A percentile compares a stretch with the other conserved stretches of the same genome.
Evolutionary conservation across 2,329 filamentous ascomycete genomes (phyloP).

Genomic region (Cladosporium sp.): DNA sequence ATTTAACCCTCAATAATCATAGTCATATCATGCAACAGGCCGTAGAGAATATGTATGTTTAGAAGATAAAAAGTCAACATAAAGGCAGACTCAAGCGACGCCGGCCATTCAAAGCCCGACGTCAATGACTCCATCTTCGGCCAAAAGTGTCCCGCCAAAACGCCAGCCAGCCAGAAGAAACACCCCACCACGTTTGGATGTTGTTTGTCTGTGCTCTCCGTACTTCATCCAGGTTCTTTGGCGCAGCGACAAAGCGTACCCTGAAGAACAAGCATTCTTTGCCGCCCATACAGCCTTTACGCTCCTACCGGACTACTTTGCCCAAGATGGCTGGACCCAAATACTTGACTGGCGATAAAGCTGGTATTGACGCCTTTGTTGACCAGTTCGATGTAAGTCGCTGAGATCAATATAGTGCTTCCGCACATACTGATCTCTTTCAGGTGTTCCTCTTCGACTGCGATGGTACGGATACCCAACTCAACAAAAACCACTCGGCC

Average conservation of each 20-base stretch:
- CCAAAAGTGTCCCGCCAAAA: constrained; percentile 6
- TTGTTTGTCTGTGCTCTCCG: constrained; percentile 1
- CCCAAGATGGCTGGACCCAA: constrained; percentile 24
- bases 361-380: constrained; percentile 78
- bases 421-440: constrained; percentile 15
- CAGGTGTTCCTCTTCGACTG: constrained; percentile 95
- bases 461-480: constrained; percentile 66
- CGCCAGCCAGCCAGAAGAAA: background rate
- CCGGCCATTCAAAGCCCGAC: constrained; percentile 2
- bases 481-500: background rate
- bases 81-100: background rate
- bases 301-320: background rate
- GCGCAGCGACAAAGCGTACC: background rate
- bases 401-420: background rate
- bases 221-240: background rate
- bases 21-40: background rate
- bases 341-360: constrained; percentile 76
- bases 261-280: background rate
- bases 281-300: background rate
- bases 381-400: constrained; percentile 79
- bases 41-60: background rate
- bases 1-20: background rate
- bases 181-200: background rate
- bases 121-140: constrained; percentile 13
- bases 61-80: background rate